Evolutionary conservation across 306 rosid species (phyloP).

Genomic region (Prosopis cineraria): DNA sequence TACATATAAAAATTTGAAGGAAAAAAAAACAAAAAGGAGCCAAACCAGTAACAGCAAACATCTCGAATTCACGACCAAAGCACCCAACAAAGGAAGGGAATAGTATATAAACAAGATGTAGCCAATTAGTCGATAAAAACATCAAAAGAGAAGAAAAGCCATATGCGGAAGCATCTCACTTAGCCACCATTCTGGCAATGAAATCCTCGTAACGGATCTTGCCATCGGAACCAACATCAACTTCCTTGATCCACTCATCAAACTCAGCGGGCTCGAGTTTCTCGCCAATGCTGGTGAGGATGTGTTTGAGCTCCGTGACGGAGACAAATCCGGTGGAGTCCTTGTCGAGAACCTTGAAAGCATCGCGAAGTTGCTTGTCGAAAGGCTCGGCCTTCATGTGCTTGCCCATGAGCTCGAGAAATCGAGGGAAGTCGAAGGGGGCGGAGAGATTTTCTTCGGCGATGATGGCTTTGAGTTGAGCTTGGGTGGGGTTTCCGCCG

Average conservation of each 20-base stretch:
- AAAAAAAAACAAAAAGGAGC: neutral
- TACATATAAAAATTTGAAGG: neutral
- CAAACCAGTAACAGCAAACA: slow-evolving; percentile 34
- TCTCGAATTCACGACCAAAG: slow-evolving; percentile 37
- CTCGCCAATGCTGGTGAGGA: slow-evolving; percentile 81
- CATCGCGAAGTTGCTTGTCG: slow-evolving; percentile 76
- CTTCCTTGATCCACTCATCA: slow-evolving; percentile 83
- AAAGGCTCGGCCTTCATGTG: slow-evolving; percentile 86
- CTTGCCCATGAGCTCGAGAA: slow-evolving; percentile 66
- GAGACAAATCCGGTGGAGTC: slow-evolving; percentile 65
- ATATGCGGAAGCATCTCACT: slow-evolving; percentile 47
- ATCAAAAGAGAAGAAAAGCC: slow-evolving; percentile 31
- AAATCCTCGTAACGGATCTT: slow-evolving; percentile 97
- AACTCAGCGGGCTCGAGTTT: slow-evolving; percentile 76
- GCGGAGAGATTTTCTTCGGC: slow-evolving; percentile 60
- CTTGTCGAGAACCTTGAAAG: slow-evolving; percentile 80
- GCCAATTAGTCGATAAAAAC: slow-evolving; percentile 35
- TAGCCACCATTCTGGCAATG: slow-evolving; percentile 96
- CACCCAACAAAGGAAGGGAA: neutral
- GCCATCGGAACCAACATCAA: slow-evolving; percentile 77
- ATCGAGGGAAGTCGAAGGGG: slow-evolving; percentile 70
- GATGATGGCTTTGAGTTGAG: slow-evolving; percentile 81
- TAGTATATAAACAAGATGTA: slow-evolving; percentile 18
- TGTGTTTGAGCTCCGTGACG: slow-evolving; percentile 85
- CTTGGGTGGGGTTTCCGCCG: slow-evolving; percentile 97